phyloP scores from a whole-genome alignment of 1,139 yeast genomes.

The Protomyces inundatus region DNA sequence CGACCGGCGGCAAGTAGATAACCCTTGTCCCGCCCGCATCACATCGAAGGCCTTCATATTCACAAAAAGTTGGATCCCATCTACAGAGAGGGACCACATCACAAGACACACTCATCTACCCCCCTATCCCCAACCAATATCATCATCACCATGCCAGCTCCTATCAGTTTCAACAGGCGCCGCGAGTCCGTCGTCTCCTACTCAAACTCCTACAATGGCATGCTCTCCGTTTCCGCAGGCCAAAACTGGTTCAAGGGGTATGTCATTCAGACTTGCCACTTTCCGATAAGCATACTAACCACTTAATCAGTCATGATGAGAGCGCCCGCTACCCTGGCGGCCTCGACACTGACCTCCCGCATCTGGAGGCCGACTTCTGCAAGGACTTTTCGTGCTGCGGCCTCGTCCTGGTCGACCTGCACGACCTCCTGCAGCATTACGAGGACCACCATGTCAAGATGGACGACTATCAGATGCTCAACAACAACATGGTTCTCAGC shows the following conservation, averaged over 20 bases:
- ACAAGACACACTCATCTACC: background rate
- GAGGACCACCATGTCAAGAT: slow-evolving; percentile 87
- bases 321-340: background rate
- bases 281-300: background rate
- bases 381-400: slow-evolving; percentile 97
- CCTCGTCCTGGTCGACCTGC: slow-evolving; percentile 80
- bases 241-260: background rate
- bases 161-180: slow-evolving; percentile 16
- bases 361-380: slow-evolving; percentile 91
- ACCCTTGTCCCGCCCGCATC: background rate
- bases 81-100: background rate
- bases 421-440: slow-evolving; percentile 86
- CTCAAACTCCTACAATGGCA: slow-evolving; percentile 7
- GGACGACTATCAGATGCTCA: slow-evolving; percentile 29
- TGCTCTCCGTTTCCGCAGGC: slow-evolving; percentile 15
- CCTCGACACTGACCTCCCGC: slow-evolving; percentile 57
- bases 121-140: background rate
- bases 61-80: background rate
- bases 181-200: slow-evolving; percentile 6
- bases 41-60: slow-evolving; percentile 1
- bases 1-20: background rate
- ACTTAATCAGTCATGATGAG: background rate
- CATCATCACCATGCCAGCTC: slow-evolving; percentile 15
- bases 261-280: background rate
- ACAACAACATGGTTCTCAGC: background rate